These are phyloP conservation scores for Entamoeba dispar DNA, from an alignment of 208 protist genomes.

Conservation along the genomic window DNA sequence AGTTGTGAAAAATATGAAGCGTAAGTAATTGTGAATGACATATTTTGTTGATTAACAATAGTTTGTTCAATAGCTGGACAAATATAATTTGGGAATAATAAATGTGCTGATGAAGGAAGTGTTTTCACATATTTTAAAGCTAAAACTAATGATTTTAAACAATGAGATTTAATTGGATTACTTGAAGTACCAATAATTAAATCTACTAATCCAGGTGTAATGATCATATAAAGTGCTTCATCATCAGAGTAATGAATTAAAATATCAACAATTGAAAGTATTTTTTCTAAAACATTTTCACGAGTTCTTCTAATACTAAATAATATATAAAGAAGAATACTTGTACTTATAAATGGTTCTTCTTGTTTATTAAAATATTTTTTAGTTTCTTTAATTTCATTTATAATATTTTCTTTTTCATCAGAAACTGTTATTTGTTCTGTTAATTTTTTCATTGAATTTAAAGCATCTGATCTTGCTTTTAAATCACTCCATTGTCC, in stretches of 20 bases:
- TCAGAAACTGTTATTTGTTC: neutral
- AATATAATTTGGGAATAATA: neutral
- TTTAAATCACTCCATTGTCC: neutral
- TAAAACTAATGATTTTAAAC: neutral
- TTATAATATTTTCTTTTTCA: neutral
- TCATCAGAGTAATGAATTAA: neutral
- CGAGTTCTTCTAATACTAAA: neutral
- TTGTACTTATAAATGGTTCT: neutral
- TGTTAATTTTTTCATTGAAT: neutral
- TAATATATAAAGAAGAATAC: neutral
- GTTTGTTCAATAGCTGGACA: neutral
- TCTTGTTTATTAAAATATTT: neutral
- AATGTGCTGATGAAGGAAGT: neutral
- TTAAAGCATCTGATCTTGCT: neutral
- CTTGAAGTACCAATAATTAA: neutral
- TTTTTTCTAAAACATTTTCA: neutral
- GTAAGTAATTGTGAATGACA: neutral
- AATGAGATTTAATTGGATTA: neutral
- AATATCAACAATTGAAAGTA: neutral
- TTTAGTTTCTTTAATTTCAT: neutral
- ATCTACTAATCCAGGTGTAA: neutral
- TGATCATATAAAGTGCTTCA: neutral
- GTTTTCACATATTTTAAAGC: neutral
- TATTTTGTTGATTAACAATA: neutral
- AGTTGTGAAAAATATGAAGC: neutral